phyloP scores from a whole-genome alignment of 192 early-diverging fungal species.

The Jimgerdemannia flammicorona region DNA sequence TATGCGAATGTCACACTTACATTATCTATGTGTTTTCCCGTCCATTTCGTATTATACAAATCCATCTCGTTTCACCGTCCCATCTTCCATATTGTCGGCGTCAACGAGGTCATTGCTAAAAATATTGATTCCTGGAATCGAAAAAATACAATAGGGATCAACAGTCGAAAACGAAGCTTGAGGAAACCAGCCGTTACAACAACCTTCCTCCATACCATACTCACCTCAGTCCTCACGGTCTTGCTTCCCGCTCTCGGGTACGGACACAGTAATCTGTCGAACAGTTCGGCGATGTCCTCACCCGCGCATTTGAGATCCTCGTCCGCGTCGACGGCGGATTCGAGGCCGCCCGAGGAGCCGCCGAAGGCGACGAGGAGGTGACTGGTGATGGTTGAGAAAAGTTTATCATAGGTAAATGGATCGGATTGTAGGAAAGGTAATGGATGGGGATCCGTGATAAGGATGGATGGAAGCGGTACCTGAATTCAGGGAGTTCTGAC shows the following conservation, averaged over 20 bases:
- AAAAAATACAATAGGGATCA: neutral
- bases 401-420: conserved; percentile 5
- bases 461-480: neutral
- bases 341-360: conserved; percentile 54
- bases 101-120: neutral
- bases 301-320: conserved; percentile 47
- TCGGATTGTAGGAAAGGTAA: neutral
- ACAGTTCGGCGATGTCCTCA: conserved; percentile 56
- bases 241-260: conserved; percentile 53
- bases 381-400: no score
- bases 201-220: neutral
- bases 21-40: no score
- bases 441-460: neutral
- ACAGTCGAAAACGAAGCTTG: neutral
- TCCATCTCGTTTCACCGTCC: neutral
- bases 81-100: neutral
- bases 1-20: no score
- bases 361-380: conserved; percentile 68
- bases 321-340: conserved; percentile 60
- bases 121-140: neutral
- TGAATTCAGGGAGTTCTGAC: conserved; percentile 19
- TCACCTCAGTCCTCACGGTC: conserved; percentile 55
- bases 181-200: neutral
- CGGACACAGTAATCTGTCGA: conserved; percentile 59
- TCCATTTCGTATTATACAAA: no score